Conservation (phyloP, 1,139 yeast species). For the Spathaspora sp. region DNA sequence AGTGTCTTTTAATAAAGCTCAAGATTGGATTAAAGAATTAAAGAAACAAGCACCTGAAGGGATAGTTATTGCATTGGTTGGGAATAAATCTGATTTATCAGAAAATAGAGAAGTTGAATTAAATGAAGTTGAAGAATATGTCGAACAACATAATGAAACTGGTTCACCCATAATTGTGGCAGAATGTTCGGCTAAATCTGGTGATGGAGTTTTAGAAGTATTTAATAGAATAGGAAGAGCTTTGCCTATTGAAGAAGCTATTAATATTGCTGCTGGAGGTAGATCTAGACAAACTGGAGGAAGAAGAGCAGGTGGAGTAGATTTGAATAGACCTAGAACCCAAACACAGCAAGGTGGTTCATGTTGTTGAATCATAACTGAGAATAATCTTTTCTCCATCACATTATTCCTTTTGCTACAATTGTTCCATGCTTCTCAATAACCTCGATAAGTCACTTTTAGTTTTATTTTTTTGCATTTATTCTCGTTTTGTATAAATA, state of each 20-base stretch:
- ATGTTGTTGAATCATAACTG: conserved; percentile 30
- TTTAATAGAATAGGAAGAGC: conserved; percentile 43
- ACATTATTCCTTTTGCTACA: too few species aligned
- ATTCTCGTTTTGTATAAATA: neutral
- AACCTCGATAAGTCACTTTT: neutral
- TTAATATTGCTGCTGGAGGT: conserved; percentile 23
- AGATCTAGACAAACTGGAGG: conserved; percentile 27
- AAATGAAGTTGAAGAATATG: conserved; percentile 36
- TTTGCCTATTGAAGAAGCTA: conserved; percentile 44
- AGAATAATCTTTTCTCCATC: too few species aligned
- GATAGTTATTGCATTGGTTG: conserved; percentile 83
- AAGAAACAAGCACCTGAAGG: conserved; percentile 87
- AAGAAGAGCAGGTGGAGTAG: conserved; percentile 38
- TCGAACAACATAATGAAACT: conserved; percentile 25
- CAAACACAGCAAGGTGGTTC: conserved; percentile 22
- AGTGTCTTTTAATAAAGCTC: conserved; percentile 82
- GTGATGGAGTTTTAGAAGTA: conserved; percentile 47
- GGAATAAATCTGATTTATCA: conserved; percentile 78
- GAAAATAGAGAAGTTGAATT: conserved; percentile 49
- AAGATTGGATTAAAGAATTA: conserved; percentile 93
- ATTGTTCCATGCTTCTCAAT: neutral
- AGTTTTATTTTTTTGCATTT: neutral
- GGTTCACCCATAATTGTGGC: conserved; percentile 25
- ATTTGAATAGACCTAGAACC: conserved; percentile 33
- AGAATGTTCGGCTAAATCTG: conserved; percentile 49